phyloP scores from a whole-genome alignment of 2,329 filamentous ascomycete genomes.

The Scleromitrula shiraiana region DNA sequence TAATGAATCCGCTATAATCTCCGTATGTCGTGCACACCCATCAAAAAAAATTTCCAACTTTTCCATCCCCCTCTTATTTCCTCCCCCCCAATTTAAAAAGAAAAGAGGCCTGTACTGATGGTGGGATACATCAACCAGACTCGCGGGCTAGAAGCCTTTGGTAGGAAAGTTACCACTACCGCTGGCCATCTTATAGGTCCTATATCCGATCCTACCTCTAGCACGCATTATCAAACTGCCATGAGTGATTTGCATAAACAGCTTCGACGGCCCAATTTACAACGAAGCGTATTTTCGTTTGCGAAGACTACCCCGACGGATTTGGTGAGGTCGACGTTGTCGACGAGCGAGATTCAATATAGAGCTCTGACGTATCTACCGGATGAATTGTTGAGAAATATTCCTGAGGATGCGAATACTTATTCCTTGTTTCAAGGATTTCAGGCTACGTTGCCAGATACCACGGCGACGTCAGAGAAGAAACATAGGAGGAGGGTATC shows the following conservation, averaged over 20 bases:
- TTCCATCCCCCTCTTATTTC: neutral
- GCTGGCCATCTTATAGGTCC: conserved; percentile 82
- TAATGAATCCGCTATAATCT: conserved; percentile 27
- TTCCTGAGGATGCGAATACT: conserved; percentile 75
- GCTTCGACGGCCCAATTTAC: conserved; percentile 72
- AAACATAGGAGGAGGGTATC: conserved; percentile 64
- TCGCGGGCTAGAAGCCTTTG: conserved; percentile 83
- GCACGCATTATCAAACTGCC: conserved; percentile 71
- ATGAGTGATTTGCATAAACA: conserved; percentile 87
- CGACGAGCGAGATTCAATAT: conserved; percentile 85
- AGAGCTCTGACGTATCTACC: conserved; percentile 81
- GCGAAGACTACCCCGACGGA: conserved; percentile 89
- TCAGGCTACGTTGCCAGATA: conserved; percentile 73
- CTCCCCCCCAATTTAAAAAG: neutral
- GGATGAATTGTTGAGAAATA: conserved; percentile 82
- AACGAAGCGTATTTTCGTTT: conserved; percentile 86
- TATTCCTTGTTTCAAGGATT: conserved; percentile 98
- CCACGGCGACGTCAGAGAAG: conserved; percentile 56
- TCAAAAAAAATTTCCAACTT: neutral
- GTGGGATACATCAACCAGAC: conserved; percentile 43
- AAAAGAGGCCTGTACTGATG: conserved; percentile 8
- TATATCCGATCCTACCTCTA: conserved; percentile 46
- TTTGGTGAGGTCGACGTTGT: conserved; percentile 84
- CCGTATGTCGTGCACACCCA: conserved; percentile 20
- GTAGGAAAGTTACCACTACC: conserved; percentile 89